Evolutionary conservation across 176 grass and related monocot species (phyloP).

Genomic region (Elymus sibiricus): DNA sequence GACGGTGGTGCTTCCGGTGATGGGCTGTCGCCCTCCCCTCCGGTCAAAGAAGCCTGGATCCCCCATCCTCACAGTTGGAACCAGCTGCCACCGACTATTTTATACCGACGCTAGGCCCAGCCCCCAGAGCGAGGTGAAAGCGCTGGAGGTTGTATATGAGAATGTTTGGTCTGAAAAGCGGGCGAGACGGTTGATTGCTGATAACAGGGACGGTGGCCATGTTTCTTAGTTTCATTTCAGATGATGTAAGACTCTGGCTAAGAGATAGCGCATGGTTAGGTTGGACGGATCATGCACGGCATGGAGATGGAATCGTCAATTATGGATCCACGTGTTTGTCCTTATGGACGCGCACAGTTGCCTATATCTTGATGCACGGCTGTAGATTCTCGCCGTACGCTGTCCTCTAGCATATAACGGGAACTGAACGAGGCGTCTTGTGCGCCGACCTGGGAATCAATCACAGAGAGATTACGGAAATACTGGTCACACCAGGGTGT

Average conservation of each 20-base stretch:
- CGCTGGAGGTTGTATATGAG: not conserved
- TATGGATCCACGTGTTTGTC: constrained; percentile 14
- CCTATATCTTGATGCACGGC: not conserved
- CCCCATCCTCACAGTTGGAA: constrained; percentile 15
- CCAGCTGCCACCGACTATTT: constrained; percentile 42
- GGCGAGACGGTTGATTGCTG: not conserved
- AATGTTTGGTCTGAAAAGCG: constrained; percentile 16
- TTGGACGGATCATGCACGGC: not conserved
- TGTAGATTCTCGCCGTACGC: not conserved
- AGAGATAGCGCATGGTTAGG: not conserved
- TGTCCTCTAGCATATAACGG: not conserved
- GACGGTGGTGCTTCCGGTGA: not conserved
- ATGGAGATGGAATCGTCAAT: not conserved
- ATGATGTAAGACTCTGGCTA: not conserved
- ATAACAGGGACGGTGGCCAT: not conserved
- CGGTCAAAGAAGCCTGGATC: constrained; percentile 33
- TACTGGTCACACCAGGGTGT: not conserved
- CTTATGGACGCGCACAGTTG: not conserved
- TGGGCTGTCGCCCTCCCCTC: not conserved
- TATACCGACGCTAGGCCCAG: not conserved
- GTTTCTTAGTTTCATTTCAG: not conserved
- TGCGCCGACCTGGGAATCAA: not conserved
- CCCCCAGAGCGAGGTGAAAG: not conserved
- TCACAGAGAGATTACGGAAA: not conserved
- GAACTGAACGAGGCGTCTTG: not conserved